These are phyloP conservation scores for Anaeramoeba flamelloides DNA, from an alignment of 78 protist genomes.

Conservation along the genomic window DNA sequence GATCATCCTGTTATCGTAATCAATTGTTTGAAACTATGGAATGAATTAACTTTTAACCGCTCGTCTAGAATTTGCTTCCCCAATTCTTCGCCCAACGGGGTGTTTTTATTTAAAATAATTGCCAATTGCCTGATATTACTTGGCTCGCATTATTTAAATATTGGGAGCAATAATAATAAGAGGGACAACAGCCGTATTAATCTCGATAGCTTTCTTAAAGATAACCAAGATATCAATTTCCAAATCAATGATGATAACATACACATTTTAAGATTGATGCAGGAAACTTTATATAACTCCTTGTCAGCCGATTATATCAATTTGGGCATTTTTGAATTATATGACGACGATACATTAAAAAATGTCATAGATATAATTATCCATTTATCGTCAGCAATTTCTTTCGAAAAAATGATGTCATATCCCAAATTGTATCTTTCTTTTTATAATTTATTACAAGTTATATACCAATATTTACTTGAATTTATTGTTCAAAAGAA, in stretches of 20 bases:
- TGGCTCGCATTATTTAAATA: neutral
- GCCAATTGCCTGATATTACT: slow-evolving; percentile 17
- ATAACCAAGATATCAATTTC: neutral
- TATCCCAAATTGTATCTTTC: too few species aligned
- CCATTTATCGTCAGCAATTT: neutral
- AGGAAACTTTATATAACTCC: slow-evolving; percentile 9
- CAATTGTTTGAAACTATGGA: slow-evolving; percentile 1
- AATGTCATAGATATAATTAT: slow-evolving; percentile 22
- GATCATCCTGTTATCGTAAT: too few species aligned
- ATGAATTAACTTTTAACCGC: slow-evolving; percentile 30
- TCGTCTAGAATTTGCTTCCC: slow-evolving; percentile 29
- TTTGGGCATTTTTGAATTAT: slow-evolving; percentile 46
- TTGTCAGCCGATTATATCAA: slow-evolving; percentile 37
- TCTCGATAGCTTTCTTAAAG: neutral
- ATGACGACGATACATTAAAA: slow-evolving; percentile 29
- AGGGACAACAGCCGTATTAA: neutral
- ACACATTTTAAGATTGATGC: neutral
- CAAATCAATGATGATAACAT: too few species aligned
- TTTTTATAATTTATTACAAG: too few species aligned
- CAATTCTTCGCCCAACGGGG: slow-evolving; percentile 34
- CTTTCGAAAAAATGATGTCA: too few species aligned
- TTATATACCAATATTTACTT: too few species aligned
- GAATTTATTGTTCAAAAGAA: too few species aligned
- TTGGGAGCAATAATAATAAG: neutral
- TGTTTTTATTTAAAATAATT: slow-evolving; percentile 41